phyloP scores from a whole-genome alignment of 352 stramenopile genomes.

The Globisporangium mamillatum region DNA sequence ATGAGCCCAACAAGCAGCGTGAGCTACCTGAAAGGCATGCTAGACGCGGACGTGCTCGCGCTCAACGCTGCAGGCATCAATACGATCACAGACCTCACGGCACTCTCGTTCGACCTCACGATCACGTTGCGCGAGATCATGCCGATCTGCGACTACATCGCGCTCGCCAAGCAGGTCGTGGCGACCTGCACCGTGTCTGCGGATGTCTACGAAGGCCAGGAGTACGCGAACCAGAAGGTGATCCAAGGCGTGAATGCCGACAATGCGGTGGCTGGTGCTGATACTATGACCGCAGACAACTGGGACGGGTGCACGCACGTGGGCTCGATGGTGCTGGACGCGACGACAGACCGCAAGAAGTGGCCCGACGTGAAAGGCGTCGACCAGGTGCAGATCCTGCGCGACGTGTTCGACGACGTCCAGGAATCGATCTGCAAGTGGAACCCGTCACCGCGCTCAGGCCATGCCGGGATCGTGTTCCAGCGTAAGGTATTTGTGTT shows the following conservation, averaged over 20 bases:
- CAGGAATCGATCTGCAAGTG: conserved; percentile 67
- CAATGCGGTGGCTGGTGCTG: conserved; percentile 2
- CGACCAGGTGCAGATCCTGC: conserved; percentile 60
- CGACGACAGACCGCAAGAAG: conserved; percentile 36
- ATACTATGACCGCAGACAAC: conserved; percentile 15
- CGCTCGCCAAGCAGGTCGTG: conserved; percentile 56
- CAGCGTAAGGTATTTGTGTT: conserved; percentile 75
- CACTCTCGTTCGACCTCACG: conserved; percentile 44
- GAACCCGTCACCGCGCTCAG: conserved; percentile 54
- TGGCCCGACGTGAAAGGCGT: conserved; percentile 65
- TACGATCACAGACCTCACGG: conserved; percentile 79
- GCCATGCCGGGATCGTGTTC: conserved; percentile 68
- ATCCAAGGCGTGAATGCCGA: conserved; percentile 33
- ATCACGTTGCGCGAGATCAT: conserved; percentile 49
- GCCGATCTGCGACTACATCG: conserved; percentile 72
- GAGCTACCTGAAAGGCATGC: conserved; percentile 50
- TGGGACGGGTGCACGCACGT: conserved; percentile 69
- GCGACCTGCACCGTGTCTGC: conserved; percentile 48
- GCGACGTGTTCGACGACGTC: conserved; percentile 60
- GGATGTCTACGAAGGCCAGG: conserved; percentile 41
- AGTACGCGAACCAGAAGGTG: conserved; percentile 38
- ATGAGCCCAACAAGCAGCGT: conserved; percentile 47
- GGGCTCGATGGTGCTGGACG: conserved; percentile 35
- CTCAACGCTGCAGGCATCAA: conserved; percentile 64
- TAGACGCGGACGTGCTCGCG: conserved; percentile 35